These are phyloP conservation scores for Paraurostyla sp. DNA, from an alignment of 73 alveolate genomes.

Conservation along the genomic window DNA sequence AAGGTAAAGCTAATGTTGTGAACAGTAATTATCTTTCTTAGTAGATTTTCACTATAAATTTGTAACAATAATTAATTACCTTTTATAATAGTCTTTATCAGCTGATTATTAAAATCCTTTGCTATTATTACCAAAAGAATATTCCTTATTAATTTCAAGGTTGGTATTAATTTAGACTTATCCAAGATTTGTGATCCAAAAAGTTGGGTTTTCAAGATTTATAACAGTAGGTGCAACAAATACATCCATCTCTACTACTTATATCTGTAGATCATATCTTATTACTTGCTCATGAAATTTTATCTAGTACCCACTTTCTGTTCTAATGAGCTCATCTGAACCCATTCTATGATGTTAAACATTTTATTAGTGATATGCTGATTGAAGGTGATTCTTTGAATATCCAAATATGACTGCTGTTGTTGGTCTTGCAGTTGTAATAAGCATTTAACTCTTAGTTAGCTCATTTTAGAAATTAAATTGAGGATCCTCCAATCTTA, in stretches of 20 bases:
- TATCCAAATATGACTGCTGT: conserved; percentile 55
- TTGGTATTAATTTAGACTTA: not conserved
- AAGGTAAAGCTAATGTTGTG: conserved; percentile 39
- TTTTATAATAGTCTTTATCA: conserved; percentile 35
- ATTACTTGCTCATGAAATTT: conserved; percentile 42
- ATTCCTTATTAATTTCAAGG: not conserved
- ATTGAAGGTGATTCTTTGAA: not conserved
- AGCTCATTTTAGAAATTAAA: conserved; percentile 68
- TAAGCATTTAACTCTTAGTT: conserved; percentile 60
- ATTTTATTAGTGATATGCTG: not conserved
- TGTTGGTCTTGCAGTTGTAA: conserved; percentile 40
- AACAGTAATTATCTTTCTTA: conserved; percentile 67
- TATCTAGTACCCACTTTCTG: conserved; percentile 8
- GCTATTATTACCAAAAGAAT: not conserved
- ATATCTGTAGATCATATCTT: conserved; percentile 25
- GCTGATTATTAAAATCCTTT: not conserved
- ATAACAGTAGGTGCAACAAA: conserved; percentile 80
- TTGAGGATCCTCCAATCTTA: conserved; percentile 64
- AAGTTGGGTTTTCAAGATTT: conserved; percentile 72
- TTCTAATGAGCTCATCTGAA: conserved; percentile 14
- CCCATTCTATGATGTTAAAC: not conserved
- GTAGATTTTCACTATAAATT: conserved; percentile 59
- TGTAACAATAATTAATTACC: not conserved
- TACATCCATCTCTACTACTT: conserved; percentile 65
- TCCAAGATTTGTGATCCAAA: conserved; percentile 59